A percentile compares a stretch with the other conserved stretches of the same genome.
Conservation (phyloP, 768 basidiomycete species). For the Pulveroboletus sp. region DNA sequence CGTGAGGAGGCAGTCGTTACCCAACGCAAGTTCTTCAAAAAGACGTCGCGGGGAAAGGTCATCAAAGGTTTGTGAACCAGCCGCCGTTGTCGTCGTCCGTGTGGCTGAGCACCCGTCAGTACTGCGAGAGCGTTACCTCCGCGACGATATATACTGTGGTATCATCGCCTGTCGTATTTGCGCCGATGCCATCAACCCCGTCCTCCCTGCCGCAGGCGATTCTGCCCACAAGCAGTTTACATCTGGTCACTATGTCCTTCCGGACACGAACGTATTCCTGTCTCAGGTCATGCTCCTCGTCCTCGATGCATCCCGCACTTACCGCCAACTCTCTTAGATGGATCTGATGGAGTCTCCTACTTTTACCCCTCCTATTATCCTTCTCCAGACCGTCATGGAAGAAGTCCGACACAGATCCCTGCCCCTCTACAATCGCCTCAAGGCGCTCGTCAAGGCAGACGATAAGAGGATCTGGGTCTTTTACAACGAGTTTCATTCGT, state of each 20-base stretch:
- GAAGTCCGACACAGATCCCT: constrained; percentile 94
- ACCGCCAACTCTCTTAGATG: constrained; percentile 53
- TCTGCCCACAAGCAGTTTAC: constrained; percentile 51
- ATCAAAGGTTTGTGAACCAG: constrained; percentile 63
- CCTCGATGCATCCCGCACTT: neutral
- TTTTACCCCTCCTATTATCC: constrained; percentile 75
- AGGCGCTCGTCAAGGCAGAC: constrained; percentile 76
- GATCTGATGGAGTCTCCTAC: constrained; percentile 81
- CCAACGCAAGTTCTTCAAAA: constrained; percentile 93
- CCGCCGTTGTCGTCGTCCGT: neutral
- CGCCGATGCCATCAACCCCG: constrained; percentile 32
- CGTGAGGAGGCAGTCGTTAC: constrained; percentile 67
- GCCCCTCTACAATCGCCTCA: constrained; percentile 89
- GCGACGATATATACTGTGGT: constrained; percentile 89
- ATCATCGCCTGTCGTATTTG: constrained; percentile 68
- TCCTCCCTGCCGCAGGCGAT: constrained; percentile 59
- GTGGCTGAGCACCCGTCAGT: constrained; percentile 42
- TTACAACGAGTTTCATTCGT: constrained; percentile 85
- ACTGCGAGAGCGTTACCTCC: constrained; percentile 87
- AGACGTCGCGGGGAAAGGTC: constrained; percentile 90
- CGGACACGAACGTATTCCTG: constrained; percentile 94
- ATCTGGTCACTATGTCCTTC: constrained; percentile 75
- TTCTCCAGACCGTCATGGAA: constrained; percentile 93
- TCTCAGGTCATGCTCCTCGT: constrained; percentile 50
- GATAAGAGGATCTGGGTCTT: constrained; percentile 83